Base-by-base conservation (phyloP, 176 grass and related monocot species). In the Ensete glaucum region DNA sequence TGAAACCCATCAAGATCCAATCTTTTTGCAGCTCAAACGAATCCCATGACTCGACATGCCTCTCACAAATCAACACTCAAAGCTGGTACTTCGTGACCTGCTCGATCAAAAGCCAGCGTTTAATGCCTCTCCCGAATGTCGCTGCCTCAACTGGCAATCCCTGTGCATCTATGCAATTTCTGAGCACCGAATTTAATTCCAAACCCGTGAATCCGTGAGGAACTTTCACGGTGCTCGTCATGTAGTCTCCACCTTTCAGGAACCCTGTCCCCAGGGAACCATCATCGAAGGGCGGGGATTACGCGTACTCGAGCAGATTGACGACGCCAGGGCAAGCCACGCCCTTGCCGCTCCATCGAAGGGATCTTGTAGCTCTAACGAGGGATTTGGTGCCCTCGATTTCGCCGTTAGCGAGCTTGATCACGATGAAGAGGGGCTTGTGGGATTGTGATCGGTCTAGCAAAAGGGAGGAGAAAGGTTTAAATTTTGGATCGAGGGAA, bases 141-240 rank as follows among this genome's bases (percentile, higher is more conserved):
- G 86, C 86, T 11, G 88, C 83, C 75, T 87, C 94, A 77, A 99
- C 81, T 56, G 94, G 79, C 13, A 94, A 76, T 2, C 90, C 95
- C 34, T 94, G 80, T 20, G 90, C 84, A 71, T 88, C 95, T 60
- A 94, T 24, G 20, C 86, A 79, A 14, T 73, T 87, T 63, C 80
- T 83, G 54, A 98, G 66, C 0, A 88, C 89, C 84, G 87, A 91
- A 82, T 93, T 84, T 24, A 98, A 81, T 82, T 93, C 90, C 58
- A 94, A 82, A 4, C 95, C 95, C 2, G 91, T 82, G 74, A 94
- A 91, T 5, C 90, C 90, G 75, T 98, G 90, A 8, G 94, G 50
- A 84, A 98, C 75, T 75, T 98, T 93, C 6, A 81, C 81, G 10
- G 80, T 82, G 25, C 94, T 98, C 76, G 93, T 98, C 1, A 90